A percentile compares a stretch with the other conserved stretches of the same genome.
These are phyloP conservation scores for Flagelloscypha sp. DNA, from an alignment of 768 basidiomycete species.

Conservation along the genomic window DNA sequence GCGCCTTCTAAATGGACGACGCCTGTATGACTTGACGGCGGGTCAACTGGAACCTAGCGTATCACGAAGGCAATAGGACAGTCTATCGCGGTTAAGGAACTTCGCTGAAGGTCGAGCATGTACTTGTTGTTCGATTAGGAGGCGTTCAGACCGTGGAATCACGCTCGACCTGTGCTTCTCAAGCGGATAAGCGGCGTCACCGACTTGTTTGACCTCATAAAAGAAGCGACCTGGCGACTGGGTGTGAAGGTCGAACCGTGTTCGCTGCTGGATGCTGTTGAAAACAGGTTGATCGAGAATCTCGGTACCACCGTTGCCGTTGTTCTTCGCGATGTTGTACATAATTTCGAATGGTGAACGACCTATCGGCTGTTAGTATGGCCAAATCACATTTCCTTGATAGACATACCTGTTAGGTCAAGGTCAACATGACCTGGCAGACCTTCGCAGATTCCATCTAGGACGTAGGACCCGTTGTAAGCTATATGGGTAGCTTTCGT, in stretches of 20 bases:
- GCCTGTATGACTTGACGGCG: conserved; percentile 45
- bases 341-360: conserved; percentile 89
- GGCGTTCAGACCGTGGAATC: conserved; percentile 60
- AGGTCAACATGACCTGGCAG: conserved; percentile 73
- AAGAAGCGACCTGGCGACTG: conserved; percentile 71
- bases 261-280: conserved; percentile 75
- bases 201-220: conserved; percentile 86
- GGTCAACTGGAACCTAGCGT: conserved; percentile 48
- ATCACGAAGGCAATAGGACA: conserved; percentile 73
- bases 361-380: conserved; percentile 33
- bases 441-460: conserved; percentile 79
- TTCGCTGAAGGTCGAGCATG: conserved; percentile 70
- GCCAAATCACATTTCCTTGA: no score
- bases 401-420: conserved; percentile 59
- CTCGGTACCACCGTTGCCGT: conserved; percentile 58
- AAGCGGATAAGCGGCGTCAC: conserved; percentile 78
- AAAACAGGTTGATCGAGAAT: conserved; percentile 72
- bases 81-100: conserved; percentile 59
- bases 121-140: conserved; percentile 83
- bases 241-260: conserved; percentile 77
- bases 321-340: conserved; percentile 75
- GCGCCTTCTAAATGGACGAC: conserved; percentile 68
- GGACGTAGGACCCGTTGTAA: conserved; percentile 66
- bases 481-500: conserved; percentile 49
- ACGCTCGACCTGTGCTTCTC: conserved; percentile 52